Percentiles rank a stretch among this genome's conserved stretches.
Evolutionary conservation across 2,329 filamentous ascomycete species (phyloP).

Genomic region (Paraphoma chrysanthemicola): DNA sequence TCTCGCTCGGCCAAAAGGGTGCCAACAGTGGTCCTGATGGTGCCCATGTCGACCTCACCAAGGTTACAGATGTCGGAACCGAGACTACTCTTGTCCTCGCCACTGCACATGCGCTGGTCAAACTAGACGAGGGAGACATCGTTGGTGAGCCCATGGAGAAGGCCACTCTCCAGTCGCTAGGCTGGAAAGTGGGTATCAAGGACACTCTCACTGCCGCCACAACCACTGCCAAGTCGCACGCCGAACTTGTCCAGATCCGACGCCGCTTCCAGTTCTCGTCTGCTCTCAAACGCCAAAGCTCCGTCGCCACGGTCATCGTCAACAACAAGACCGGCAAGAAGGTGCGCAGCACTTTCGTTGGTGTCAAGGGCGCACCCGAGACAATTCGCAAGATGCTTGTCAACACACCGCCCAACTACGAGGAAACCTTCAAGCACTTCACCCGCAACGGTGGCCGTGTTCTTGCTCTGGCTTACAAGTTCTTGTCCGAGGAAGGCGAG

Average conservation of each 20-base stretch:
- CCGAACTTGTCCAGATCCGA: conserved; percentile 89
- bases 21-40: conserved; percentile 77
- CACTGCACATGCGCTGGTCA: conserved; percentile 93
- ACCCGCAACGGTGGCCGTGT: conserved; percentile 95
- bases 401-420: conserved; percentile 82
- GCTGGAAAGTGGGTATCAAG: conserved; percentile 91
- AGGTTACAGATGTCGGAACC: conserved; percentile 72
- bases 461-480: conserved; percentile 91
- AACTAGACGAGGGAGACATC: conserved; percentile 94
- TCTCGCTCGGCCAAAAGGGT: conserved; percentile 73
- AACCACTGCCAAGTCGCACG: conserved; percentile 56
- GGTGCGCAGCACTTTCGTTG: conserved; percentile 85
- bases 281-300: conserved; percentile 92
- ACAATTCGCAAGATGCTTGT: conserved; percentile 95
- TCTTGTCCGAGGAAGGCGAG: conserved; percentile 81
- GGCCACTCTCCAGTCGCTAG: conserved; percentile 85
- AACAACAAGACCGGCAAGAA: conserved; percentile 78
- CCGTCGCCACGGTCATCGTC: conserved; percentile 81
- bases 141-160: conserved; percentile 99
- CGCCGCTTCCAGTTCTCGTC: conserved; percentile 99
- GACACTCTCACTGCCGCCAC: conserved; percentile 79
- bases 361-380: conserved; percentile 96
- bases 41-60: conserved; percentile 79
- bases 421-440: conserved; percentile 98
- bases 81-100: conserved; percentile 93